Evolutionary conservation across 805 yeast species (phyloP), one percentile per base, ranked within the genome.

Genomic region (Cyberlindnera maclurae): DNA sequence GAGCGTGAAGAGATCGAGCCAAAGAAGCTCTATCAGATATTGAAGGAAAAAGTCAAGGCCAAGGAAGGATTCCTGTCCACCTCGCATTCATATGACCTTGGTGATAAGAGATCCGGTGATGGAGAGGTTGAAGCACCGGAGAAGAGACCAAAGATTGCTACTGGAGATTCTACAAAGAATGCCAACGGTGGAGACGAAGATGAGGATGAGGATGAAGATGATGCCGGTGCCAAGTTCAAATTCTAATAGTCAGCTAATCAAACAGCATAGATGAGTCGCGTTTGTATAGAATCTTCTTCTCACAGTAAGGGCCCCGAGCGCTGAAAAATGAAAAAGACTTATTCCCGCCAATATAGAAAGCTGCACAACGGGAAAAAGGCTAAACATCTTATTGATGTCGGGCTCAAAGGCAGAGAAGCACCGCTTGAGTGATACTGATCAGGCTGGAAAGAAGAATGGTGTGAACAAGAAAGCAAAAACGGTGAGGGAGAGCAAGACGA

Each of bases 1-100:
- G 35, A 45, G n/a, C 31, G 34, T 4, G 38, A 39, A 7, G 34
- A 34, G 13, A 41, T 50, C 8, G 52, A 42, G 28, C 54, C 56
- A 9, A 48, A 48, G 41, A 46, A 46, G 30, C 44, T 52, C 5
- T 52, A 52, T 31, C 44, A 52, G 33, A 49, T 52, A 30, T 35
- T 52, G 18, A 52, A 52, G 22, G 54, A 49, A 36, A 52, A 36
- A 20, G 38, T 41, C 6, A 10, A n/a, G 2, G 35, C 37, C 2
- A 22, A 40, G 3, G 38, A 37, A 9, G 55, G 51, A 3, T 28
- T 44, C 15, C 33, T 44, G 41, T 18, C 41, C n/a, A 43, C 41
- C 38, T 45, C 42, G 37, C 54, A 29, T 38, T 44, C 43, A 37
- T 54, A 49, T 54, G 63, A 46, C 50, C 36, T 52, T 50, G 63